These are phyloP conservation scores for Saccharum spontaneum DNA, from an alignment of 176 grass and related monocot genomes.

Conservation along the genomic window DNA sequence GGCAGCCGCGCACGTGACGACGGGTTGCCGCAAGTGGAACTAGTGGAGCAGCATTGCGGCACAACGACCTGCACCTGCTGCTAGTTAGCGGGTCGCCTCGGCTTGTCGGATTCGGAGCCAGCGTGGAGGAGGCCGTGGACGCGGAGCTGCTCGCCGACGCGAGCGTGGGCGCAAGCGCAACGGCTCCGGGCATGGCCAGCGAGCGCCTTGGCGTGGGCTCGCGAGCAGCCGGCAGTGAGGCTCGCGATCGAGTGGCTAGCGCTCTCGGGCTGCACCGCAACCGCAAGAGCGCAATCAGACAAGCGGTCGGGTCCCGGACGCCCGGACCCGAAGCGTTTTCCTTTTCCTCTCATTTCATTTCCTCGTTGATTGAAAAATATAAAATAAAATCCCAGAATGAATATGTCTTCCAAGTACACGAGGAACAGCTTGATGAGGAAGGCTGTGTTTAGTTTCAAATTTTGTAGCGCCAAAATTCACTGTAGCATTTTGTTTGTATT, in stretches of 20 bases:
- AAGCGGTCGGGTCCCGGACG: too few relatives aligned
- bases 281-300: background rate
- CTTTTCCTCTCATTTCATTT: too few relatives aligned
- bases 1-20: background rate
- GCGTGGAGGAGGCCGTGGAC: background rate
- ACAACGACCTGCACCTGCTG: background rate
- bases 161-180: background rate
- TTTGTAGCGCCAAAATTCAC: too few relatives aligned
- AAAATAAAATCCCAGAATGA: too few relatives aligned
- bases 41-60: background rate
- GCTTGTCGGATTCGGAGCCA: conserved; percentile 44
- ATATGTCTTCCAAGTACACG: too few relatives aligned
- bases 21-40: background rate
- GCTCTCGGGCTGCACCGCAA: background rate
- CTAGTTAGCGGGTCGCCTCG: conserved; percentile 9
- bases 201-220: background rate
- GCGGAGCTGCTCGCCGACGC: background rate
- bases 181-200: conserved; percentile 23
- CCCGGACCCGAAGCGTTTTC: too few relatives aligned
- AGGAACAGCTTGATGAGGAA: too few relatives aligned
- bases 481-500: too few relatives aligned
- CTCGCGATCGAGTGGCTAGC: conserved; percentile 5
- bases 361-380: too few relatives aligned
- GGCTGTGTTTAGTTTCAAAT: too few relatives aligned
- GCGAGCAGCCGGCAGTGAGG: background rate